Percentiles rank a stretch among this genome's conserved stretches.
Conservation (phyloP, 1,284 basidiomycete genomes). For the Neonothopanus nambi region DNA sequence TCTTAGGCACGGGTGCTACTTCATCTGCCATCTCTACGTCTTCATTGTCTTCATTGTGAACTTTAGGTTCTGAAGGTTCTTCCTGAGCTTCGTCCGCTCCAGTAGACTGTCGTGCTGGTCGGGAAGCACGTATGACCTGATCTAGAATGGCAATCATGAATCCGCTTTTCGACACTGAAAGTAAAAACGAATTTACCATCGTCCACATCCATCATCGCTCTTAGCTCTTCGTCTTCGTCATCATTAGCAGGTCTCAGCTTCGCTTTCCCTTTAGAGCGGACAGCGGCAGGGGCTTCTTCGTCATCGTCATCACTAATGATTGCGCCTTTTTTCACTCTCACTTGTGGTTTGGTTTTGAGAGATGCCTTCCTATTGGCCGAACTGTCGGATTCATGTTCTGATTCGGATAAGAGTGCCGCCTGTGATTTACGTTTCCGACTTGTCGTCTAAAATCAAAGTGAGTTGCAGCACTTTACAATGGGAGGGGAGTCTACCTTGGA, state of each 20-base stretch:
- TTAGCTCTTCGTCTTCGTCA: conserved; percentile 49
- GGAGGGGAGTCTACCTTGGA: neutral
- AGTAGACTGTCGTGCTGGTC: conserved; percentile 16
- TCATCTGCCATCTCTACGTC: conserved; percentile 41
- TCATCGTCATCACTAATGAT: conserved; percentile 62
- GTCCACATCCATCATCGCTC: conserved; percentile 75
- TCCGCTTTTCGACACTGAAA: neutral
- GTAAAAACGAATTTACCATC: conserved; percentile 47
- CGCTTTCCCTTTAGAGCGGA: conserved; percentile 22
- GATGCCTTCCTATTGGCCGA: conserved; percentile 20
- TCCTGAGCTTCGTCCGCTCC: conserved; percentile 33
- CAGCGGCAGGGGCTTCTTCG: conserved; percentile 22
- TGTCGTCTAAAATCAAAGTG: neutral
- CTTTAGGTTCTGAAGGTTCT: conserved; percentile 23
- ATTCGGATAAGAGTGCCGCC: conserved; percentile 7
- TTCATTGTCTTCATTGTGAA: conserved; percentile 26
- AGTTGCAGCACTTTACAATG: no score
- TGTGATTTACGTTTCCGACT: conserved; percentile 6
- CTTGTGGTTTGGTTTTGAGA: conserved; percentile 21
- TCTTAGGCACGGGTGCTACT: conserved; percentile 40
- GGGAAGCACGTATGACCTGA: conserved; percentile 45
- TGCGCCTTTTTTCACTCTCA: conserved; percentile 44
- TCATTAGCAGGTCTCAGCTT: conserved; percentile 29
- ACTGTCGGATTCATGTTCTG: conserved; percentile 15
- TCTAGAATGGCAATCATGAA: conserved; percentile 29